Conservation (phyloP, 1,139 yeast genomes). For the Magnusiomyces suaveolens region DNA sequence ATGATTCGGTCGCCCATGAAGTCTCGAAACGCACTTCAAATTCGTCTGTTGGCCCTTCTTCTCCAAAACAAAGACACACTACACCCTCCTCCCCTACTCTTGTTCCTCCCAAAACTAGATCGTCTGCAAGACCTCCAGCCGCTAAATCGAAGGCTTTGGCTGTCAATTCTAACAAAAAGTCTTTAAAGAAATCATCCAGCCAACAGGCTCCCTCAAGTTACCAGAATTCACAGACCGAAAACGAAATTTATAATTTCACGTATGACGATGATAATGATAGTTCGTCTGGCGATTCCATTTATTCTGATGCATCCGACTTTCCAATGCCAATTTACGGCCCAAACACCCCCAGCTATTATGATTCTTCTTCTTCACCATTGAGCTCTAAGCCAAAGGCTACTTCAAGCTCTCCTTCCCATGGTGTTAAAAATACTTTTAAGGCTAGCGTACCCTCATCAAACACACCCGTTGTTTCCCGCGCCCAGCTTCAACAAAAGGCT, state of each 20-base stretch:
- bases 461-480: not conserved
- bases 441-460: not conserved
- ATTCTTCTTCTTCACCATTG: not conserved
- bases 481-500: not conserved
- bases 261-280: constrained; percentile 13
- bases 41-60: not conserved
- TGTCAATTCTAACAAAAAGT: not conserved
- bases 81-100: not conserved
- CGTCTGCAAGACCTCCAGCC: constrained; percentile 5
- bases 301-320: constrained; percentile 24
- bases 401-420: too few species aligned
- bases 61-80: not conserved
- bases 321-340: constrained; percentile 4
- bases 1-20: not conserved
- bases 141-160: constrained; percentile 13
- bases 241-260: not conserved
- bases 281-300: constrained; percentile 20
- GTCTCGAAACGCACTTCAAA: not conserved
- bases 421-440: not conserved
- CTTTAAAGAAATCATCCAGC: not conserved
- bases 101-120: not conserved
- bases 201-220: not conserved
- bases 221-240: not conserved
- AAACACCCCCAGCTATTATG: not conserved
- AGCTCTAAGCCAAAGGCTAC: not conserved